Evolutionary conservation across 1,284 basidiomycete species (phyloP).

Genomic region (Amylostereum areolatum): DNA sequence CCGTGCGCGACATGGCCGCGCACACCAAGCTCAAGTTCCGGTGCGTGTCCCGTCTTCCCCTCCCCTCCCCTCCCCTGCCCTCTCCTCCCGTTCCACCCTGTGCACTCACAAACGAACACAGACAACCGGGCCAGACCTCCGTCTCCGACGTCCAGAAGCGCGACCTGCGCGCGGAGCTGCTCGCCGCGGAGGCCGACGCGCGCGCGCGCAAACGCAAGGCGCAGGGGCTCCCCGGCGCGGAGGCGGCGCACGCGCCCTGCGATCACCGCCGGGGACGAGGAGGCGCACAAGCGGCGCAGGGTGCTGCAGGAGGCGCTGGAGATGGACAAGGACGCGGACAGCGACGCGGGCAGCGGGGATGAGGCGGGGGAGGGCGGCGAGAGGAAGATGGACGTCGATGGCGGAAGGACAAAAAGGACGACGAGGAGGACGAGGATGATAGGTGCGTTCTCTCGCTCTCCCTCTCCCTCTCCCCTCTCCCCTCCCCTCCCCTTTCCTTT

Average conservation of each 20-base stretch:
- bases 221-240: conserved; percentile 11
- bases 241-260: background rate
- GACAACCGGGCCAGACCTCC: no score
- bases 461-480: no score
- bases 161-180: conserved; percentile 77
- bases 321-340: conserved; percentile 82
- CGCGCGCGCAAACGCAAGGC: conserved; percentile 80
- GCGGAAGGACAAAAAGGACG: conserved; percentile 29
- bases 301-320: conserved; percentile 79
- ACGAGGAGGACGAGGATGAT: no score
- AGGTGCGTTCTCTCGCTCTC: no score
- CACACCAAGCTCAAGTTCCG: no score
- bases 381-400: conserved; percentile 27
- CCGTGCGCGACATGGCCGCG: no score
- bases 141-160: no score
- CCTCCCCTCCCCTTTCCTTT: no score
- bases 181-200: conserved; percentile 79
- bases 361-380: conserved; percentile 27
- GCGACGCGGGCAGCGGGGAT: conserved; percentile 41
- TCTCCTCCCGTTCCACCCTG: no score
- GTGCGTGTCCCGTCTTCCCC: no score
- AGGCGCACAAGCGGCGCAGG: conserved; percentile 70
- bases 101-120: no score
- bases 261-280: conserved; percentile 47
- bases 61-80: no score